Evolutionary conservation across 2,329 filamentous ascomycete species (phyloP).

Genomic region (Fusarium austroafricanum): DNA sequence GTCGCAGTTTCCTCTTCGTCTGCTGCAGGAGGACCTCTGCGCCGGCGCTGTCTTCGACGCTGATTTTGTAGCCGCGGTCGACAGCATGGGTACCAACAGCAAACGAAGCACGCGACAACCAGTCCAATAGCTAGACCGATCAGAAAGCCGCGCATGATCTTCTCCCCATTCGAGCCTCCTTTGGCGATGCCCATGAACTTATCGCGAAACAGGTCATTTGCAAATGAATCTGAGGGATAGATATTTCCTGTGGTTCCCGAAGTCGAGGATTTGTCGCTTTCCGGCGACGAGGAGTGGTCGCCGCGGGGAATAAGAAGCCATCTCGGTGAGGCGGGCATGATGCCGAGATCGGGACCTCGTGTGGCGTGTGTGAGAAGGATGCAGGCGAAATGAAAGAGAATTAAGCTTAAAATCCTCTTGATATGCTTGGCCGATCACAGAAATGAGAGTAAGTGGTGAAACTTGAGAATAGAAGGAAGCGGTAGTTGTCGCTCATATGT

Average conservation of each 20-base stretch:
- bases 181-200: slow-evolving; percentile 47
- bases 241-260: slow-evolving; percentile 22
- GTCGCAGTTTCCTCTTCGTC: slow-evolving; percentile 32
- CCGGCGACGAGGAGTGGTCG: slow-evolving; percentile 42
- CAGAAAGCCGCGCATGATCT: slow-evolving; percentile 50
- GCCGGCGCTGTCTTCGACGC: slow-evolving; percentile 34
- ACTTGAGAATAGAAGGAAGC: slow-evolving; percentile 17
- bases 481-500: slow-evolving; percentile 21
- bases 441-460: slow-evolving; percentile 9
- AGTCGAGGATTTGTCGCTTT: slow-evolving; percentile 30
- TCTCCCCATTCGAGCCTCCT: slow-evolving; percentile 48
- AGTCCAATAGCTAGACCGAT: slow-evolving; percentile 50
- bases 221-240: slow-evolving; percentile 31
- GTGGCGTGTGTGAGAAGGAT: slow-evolving; percentile 1
- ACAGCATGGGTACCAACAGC: slow-evolving; percentile 52
- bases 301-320: slow-evolving; percentile 34
- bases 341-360: slow-evolving; percentile 8
- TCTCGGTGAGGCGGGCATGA: slow-evolving; percentile 25
- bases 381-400: neutral
- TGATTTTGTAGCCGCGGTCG: slow-evolving; percentile 30
- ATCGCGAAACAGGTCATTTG: slow-evolving; percentile 44
- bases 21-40: slow-evolving; percentile 29
- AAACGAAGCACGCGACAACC: slow-evolving; percentile 48
- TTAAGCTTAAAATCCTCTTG: slow-evolving; percentile 26
- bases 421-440: slow-evolving; percentile 6